These are phyloP conservation scores for Carex myosuroides DNA, from an alignment of 176 grass and related monocot genomes.

Conservation along the genomic window DNA sequence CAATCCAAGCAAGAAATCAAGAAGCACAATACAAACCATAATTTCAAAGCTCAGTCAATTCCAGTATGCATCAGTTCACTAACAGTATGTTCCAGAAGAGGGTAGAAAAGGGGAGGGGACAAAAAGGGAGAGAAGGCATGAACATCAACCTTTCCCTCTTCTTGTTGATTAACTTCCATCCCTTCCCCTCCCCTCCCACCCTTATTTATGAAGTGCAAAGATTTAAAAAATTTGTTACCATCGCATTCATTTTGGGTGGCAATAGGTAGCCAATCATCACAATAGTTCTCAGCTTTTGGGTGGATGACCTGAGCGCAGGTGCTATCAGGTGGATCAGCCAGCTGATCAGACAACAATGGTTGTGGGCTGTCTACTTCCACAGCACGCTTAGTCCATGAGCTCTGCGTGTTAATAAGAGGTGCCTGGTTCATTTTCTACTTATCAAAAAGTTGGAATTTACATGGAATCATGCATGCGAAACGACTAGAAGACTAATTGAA, in stretches of 20 bases:
- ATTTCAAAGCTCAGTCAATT: background rate
- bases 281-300: constrained; percentile 44
- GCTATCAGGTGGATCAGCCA: constrained; percentile 56
- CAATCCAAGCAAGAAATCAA: background rate
- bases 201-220: background rate
- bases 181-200: background rate
- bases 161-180: background rate
- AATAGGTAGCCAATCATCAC: constrained; percentile 35
- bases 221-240: constrained; percentile 28
- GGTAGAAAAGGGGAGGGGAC: background rate
- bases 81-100: background rate
- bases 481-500: background rate
- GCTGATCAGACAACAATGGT: constrained; percentile 45
- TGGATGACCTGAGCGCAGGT: constrained; percentile 74
- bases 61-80: background rate
- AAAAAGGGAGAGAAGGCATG: background rate
- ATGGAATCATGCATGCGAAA: background rate
- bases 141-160: background rate
- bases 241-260: constrained; percentile 40
- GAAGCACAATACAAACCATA: background rate
- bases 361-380: constrained; percentile 66
- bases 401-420: constrained; percentile 43
- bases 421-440: background rate
- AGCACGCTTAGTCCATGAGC: constrained; percentile 70
- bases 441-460: constrained; percentile 4